phyloP scores from a whole-genome alignment of 2,329 filamentous ascomycete genomes.

The Fusarium stilboides region DNA sequence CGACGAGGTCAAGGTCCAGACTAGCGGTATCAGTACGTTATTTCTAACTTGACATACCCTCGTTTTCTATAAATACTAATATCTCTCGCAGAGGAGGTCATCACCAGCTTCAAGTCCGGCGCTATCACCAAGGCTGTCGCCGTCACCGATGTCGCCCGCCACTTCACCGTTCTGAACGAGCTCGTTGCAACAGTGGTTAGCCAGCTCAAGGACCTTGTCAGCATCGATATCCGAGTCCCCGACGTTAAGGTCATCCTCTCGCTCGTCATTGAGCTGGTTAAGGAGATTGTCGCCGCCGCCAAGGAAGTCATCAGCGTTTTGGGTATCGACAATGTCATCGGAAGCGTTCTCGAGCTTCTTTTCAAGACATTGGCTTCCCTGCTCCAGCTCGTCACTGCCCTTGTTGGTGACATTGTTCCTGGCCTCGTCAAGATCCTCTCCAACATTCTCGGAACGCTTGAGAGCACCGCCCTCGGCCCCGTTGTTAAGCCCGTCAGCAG shows the following conservation, averaged over 20 bases:
- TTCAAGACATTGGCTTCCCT: constrained; percentile 29
- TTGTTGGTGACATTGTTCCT: constrained; percentile 33
- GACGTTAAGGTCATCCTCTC: constrained; percentile 30
- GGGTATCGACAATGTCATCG: constrained; percentile 26
- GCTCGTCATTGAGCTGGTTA: constrained; percentile 25
- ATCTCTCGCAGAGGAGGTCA: constrained; percentile 3
- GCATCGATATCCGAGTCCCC: constrained; percentile 11
- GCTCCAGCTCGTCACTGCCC: constrained; percentile 18
- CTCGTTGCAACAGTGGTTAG: constrained; percentile 23
- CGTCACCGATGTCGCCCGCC: constrained; percentile 10
- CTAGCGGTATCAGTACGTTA: constrained; percentile 18
- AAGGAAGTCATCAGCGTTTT: constrained; percentile 16
- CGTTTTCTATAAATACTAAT: neutral
- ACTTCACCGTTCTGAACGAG: constrained; percentile 16
- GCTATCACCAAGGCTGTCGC: constrained; percentile 24
- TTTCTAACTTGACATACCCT: accelerated
- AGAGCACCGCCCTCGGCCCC: constrained; percentile 20
- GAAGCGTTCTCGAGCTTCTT: constrained; percentile 1
- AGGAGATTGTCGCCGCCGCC: constrained; percentile 21
- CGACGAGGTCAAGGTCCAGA: constrained; percentile 21
- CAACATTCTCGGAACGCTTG: constrained; percentile 23
- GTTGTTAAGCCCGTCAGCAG: constrained; percentile 17
- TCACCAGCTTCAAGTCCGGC: constrained; percentile 22
- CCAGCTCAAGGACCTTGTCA: constrained; percentile 30
- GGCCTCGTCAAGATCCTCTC: constrained; percentile 24